phyloP scores from a whole-genome alignment of 1,284 basidiomycete species.

The Trichosporon asahii region DNA sequence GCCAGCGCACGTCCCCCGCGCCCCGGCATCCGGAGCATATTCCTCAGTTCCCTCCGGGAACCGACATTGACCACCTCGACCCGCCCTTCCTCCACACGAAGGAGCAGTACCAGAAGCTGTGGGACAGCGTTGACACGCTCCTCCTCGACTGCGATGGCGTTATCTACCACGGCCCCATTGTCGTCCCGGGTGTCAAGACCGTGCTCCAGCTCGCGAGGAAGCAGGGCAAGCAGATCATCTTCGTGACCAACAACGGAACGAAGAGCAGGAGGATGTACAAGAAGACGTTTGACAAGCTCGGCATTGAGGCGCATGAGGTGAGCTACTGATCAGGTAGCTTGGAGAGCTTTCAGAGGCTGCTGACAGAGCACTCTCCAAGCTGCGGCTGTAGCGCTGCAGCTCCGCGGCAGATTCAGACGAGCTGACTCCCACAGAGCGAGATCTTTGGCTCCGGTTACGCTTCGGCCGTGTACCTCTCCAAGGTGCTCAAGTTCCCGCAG shows the following conservation, averaged over 20 bases:
- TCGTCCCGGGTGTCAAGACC: constrained; percentile 72
- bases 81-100: constrained; percentile 36
- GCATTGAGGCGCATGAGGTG: constrained; percentile 79
- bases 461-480: constrained; percentile 85
- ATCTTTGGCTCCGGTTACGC: constrained; percentile 95
- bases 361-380: no score
- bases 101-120: constrained; percentile 43
- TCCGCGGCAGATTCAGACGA: no score
- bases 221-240: constrained; percentile 82
- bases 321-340: no score
- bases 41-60: not conserved
- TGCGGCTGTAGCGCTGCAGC: no score
- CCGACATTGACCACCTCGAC: not conserved
- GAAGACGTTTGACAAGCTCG: constrained; percentile 84
- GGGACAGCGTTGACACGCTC: constrained; percentile 84
- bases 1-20: not conserved
- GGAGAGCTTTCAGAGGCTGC: no score
- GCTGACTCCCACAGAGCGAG: constrained; percentile 66
- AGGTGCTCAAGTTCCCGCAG: constrained; percentile 80
- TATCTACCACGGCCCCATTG: constrained; percentile 79
- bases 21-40: not conserved
- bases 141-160: constrained; percentile 98
- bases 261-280: constrained; percentile 85
- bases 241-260: constrained; percentile 98
- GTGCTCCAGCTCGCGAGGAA: constrained; percentile 65